Evolutionary conservation across 495 filamentous ascomycete species (phyloP).

Genomic region (Symbiotaphrina buchneri): DNA sequence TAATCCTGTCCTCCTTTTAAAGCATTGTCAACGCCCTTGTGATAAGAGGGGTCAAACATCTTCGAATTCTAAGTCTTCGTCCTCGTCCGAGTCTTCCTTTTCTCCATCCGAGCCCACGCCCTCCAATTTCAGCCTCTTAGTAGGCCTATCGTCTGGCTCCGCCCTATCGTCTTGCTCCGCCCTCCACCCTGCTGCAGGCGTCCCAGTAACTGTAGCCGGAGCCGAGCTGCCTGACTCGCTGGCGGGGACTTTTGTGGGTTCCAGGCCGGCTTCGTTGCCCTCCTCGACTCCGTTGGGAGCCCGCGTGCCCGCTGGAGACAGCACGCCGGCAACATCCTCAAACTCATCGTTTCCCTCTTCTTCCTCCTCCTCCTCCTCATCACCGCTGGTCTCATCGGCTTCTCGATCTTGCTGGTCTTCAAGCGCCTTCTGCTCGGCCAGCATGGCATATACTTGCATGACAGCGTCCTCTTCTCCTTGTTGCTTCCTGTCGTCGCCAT

Average conservation of each 20-base stretch:
- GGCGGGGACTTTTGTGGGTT: conserved; percentile 8
- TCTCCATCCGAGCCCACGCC: conserved; percentile 17
- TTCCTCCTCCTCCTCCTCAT: conserved; percentile 24
- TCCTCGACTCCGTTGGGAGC: conserved; percentile 7
- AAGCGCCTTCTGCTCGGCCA: conserved; percentile 23
- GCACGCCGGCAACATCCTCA: conserved; percentile 18
- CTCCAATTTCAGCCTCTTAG: conserved; percentile 21
- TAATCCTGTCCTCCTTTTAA: too few species aligned
- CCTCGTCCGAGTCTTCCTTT: conserved; percentile 22
- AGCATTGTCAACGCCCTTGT: too few species aligned
- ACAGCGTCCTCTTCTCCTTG: conserved; percentile 26
- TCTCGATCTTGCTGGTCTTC: conserved; percentile 25
- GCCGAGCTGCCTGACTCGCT: conserved; percentile 12
- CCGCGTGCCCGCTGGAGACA: conserved; percentile 7
- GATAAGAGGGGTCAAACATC: conserved; percentile 17
- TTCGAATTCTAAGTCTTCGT: conserved; percentile 41
- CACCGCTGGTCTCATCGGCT: conserved; percentile 14
- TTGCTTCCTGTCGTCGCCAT: conserved; percentile 11
- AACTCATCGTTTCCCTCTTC: conserved; percentile 23
- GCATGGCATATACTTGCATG: conserved; percentile 25
- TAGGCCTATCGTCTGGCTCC: background rate
- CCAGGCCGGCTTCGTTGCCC: conserved; percentile 15
- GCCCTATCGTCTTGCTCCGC: background rate
- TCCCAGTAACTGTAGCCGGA: conserved; percentile 10
- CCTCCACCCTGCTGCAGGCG: conserved; percentile 1